Base-by-base conservation (phyloP, 768 basidiomycete species). In the Agaricus sinodeliciosus region DNA sequence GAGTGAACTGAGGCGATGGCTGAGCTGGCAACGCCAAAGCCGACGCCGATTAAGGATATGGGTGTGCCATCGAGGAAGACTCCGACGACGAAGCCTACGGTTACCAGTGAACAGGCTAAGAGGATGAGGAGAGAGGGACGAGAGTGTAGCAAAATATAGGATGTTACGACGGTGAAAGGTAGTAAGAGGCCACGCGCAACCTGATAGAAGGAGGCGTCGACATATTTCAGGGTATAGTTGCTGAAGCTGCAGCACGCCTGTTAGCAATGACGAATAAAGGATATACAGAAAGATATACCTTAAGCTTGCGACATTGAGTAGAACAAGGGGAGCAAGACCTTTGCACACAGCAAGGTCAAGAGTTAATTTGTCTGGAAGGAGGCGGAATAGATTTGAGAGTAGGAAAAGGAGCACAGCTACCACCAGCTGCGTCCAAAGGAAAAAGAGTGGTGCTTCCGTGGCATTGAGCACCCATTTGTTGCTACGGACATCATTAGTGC, bases 141-240 rank as follows among this genome's bases (percentile, higher is more conserved):
- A 8, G 90, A 65, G 57, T 83, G 76, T 28, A 96, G 82, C 63
- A 90, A 72, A 61, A 90, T 25, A 66, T 80, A 87, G 39, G 94
- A 94, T n/a, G 91, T 85, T 62, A 74, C 72, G 60, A 96, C 92
- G 15, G 95, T 98, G 75, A 93, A 88, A 0, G 95, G 94, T 19
- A 98, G 82, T 26, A 98, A 82, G 55, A 98, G 78, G 9, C 94
- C 94, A 13, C 94, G 86, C 0, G 94, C 94, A 57, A 98, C 87
- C 72, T 95, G 94, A 67, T 95, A 94, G 69, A 95, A 93, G 0
- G 92, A 94, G 11, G 91, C 90, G 52, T 94, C 93, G 59, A 96
- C 94, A 62, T 88, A 91, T 82, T 93, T 90, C 54, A 94, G 78
- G 37, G 88, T 92, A 64, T 84, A 93, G 66, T 94, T 94, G 69